These are phyloP conservation scores for Rubroshorea leprosula DNA, from an alignment of 345 rosid genomes.

Conservation along the genomic window DNA sequence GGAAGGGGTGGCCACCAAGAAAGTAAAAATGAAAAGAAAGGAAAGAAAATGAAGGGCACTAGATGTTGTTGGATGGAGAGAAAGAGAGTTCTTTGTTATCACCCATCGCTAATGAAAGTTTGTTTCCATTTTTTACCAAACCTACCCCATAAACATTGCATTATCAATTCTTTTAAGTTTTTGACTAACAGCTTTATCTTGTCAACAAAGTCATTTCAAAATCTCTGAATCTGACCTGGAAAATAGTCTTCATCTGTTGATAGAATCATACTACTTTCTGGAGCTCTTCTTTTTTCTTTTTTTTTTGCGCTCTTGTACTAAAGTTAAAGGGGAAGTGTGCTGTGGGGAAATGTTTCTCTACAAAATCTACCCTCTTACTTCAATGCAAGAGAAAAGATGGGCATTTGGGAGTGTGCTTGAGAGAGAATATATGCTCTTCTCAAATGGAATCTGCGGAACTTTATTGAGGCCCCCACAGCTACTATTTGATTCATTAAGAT, in stretches of 20 bases:
- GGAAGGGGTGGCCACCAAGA: conserved; percentile 3
- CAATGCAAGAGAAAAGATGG: conserved; percentile 8
- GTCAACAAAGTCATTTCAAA: conserved; percentile 4
- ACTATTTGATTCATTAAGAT: conserved; percentile 3
- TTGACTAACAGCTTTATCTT: conserved; percentile 14
- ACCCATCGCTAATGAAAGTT: conserved; percentile 6
- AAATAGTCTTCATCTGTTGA: too few relatives aligned
- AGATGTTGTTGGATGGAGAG: conserved; percentile 8
- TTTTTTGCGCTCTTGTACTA: background rate
- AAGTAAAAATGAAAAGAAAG: conserved; percentile 18
- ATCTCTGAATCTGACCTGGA: background rate
- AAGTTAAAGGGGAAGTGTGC: background rate
- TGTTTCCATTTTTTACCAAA: conserved; percentile 13
- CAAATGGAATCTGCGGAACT: conserved; percentile 11
- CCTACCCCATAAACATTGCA: background rate
- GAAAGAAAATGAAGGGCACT: conserved; percentile 20
- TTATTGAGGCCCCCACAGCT: conserved; percentile 8
- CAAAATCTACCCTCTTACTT: conserved; percentile 6
- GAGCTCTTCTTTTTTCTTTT: background rate
- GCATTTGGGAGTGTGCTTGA: background rate
- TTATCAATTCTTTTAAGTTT: conserved; percentile 1
- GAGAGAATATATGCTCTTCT: conserved; percentile 21
- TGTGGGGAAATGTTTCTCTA: background rate
- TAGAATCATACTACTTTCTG: too few relatives aligned
- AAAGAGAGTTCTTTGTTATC: conserved; percentile 16